Base-by-base conservation (phyloP, 352 stramenopile species). In the Phytophthora sansomeana region DNA sequence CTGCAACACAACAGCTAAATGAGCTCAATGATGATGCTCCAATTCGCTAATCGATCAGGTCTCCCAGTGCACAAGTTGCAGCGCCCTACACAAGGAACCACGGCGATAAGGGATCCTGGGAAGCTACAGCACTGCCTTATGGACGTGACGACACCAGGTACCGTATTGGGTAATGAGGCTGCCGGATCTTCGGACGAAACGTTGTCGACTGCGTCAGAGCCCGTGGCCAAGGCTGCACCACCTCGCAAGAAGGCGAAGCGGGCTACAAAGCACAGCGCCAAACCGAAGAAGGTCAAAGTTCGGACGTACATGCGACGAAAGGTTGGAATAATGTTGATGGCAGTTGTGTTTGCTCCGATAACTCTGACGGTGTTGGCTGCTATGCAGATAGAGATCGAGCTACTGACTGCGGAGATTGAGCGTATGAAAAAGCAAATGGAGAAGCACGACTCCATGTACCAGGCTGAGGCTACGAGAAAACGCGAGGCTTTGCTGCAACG, bases 251-350 rank as follows among this genome's bases (percentile, higher is more conserved):
- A 24, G 21, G 17, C 21, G 21, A 24, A 24, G 21, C 21, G 21
- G 21, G 21, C 3, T 24, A 46, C 53, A 41, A 55, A 50, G n/a
- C 19, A 30, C 41, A 62, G 55, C 3, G 21, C 21, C n/a, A 55
- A 55, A 10, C 11, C 17, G 2, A 63, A 35, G 38, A 61, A 60
- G 32, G 49, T 24, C 24, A 67, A 67, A 32, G 57, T 53, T 41
- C 67, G 67, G 33, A 71, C 67, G n/a, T 75, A 75, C 17, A 49
- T n/a, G 35, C 59, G 54, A 26, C 48, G 61, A 48, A 75, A 75
- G 43, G 67, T 75, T 32, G 6, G n/a, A 26, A 16, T 24, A 24
- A 24, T 24, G 21, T 24, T 24, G 21, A 24, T 24, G 21, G 3
- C 1, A 24, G 21, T 24, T 24, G 21, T 24, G 21, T 24, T 24